Conservation (phyloP, 441 rosid species). For the Populus hybrid region DNA sequence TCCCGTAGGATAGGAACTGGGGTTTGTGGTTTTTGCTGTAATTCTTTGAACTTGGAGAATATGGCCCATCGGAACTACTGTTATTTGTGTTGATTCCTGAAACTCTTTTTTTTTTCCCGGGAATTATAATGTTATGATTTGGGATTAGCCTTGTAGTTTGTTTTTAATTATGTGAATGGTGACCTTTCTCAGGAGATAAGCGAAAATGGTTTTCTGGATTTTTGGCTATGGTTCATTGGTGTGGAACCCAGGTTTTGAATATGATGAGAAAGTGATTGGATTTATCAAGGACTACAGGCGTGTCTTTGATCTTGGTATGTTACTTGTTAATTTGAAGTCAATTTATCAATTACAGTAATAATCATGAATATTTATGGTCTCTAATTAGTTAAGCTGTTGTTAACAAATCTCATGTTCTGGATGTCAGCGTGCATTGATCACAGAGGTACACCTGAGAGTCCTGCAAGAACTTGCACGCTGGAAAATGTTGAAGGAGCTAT, state of each 20-base stretch:
- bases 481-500: conserved; percentile 48
- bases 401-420: not conserved
- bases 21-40: no score
- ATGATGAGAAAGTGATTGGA: conserved; percentile 35
- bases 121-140: not conserved
- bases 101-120: not conserved
- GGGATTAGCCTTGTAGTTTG: not conserved
- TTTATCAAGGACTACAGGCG: conserved; percentile 84
- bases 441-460: conserved; percentile 90
- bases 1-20: no score
- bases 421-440: conserved; percentile 90
- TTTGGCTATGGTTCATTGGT: conserved; percentile 97
- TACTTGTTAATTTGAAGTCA: not conserved
- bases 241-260: conserved; percentile 87
- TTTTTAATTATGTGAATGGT: not conserved
- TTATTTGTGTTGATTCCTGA: not conserved
- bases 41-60: no score
- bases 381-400: not conserved
- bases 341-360: not conserved
- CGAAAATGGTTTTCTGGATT: conserved; percentile 83
- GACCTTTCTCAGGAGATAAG: conserved; percentile 25
- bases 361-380: no score
- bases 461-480: conserved; percentile 89
- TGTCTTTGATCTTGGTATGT: conserved; percentile 89
- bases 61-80: no score